Base-by-base conservation (phyloP, 768 basidiomycete genomes). In the Macrocybe gigantea region DNA sequence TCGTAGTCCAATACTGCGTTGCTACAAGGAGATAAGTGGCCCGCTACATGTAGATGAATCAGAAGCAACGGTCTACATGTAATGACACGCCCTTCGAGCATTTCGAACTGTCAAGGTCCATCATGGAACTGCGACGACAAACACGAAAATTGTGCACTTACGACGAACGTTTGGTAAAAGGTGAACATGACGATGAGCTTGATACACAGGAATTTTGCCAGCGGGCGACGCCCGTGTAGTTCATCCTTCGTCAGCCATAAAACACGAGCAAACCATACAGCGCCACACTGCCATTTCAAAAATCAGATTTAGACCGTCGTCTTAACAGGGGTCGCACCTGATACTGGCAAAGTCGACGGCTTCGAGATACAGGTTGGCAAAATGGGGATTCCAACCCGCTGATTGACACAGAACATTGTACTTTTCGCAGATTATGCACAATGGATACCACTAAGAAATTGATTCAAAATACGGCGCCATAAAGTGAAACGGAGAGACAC, bases 161-260 rank as follows among this genome's bases (percentile, higher is more conserved):
- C 83, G 44, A 89, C 64, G 56, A 91, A 86, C 1, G 77, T 73
- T 58, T 93, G 93, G 62, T 93, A 95, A 64, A 89, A 93, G 0
- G 90, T 92, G 61, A 87, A 82, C 79, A 92, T 82, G 38, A 92
- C 86, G 41, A 91, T 86, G 31, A 88, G 67, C 64, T 94, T 94
- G 70, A 95, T 93, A 2, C 80, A 69, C 51, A 94, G 60, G 63
- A 95, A 95, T 69, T 94, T 94, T 22, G 84, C 79, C 30, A 93
- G 67, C 29, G 92, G 93, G 29, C 84, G 74, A 12, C 80, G 75
- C 33, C 84, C 88, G 47, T 58, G 67, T n/a, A 95, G 77, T 55
- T 93, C 92, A 12, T 87, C 82, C 49, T 82, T 78, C 42, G 82
- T 89, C 38, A 95, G 71, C 14, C 83, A 59, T 94, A 94, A 64